Evolutionary conservation across 345 rosid species (phyloP).

Genomic region (Erucastrum elatum): DNA sequence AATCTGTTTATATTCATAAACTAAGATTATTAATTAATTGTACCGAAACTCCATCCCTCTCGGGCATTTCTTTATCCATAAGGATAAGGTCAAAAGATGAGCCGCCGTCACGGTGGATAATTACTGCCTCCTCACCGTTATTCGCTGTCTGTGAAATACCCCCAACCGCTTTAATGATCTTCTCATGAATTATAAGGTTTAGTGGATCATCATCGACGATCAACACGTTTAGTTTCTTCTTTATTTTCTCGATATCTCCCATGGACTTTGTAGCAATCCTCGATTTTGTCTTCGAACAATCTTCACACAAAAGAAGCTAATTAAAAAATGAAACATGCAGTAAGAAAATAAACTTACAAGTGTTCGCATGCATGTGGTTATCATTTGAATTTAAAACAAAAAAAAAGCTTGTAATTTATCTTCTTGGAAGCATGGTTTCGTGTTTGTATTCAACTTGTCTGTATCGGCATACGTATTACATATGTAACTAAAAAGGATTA

Average conservation of each 20-base stretch:
- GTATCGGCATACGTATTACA: background rate
- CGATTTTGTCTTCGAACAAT: background rate
- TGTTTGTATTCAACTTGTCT: background rate
- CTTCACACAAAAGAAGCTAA: constrained; percentile 3
- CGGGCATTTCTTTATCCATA: constrained; percentile 43
- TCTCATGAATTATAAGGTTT: constrained; percentile 21
- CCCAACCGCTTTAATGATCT: constrained; percentile 22
- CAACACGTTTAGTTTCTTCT: constrained; percentile 31
- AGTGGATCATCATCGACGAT: constrained; percentile 39
- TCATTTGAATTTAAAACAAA: background rate
- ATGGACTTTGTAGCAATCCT: constrained; percentile 15
- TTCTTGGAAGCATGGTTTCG: constrained; percentile 15
- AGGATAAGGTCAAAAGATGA: constrained; percentile 35
- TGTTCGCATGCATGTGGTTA: background rate
- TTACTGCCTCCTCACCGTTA: constrained; percentile 38
- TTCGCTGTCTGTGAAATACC: constrained; percentile 14
- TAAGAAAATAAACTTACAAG: background rate
- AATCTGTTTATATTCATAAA: background rate
- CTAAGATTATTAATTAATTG: background rate
- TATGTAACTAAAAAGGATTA: background rate
- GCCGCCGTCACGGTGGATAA: constrained; percentile 23
- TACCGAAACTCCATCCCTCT: constrained; percentile 39
- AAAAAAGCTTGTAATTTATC: background rate
- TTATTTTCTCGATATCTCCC: background rate
- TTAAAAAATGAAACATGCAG: background rate